Percentiles rank a stretch among this genome's conserved stretches.
These are phyloP conservation scores for Syzygium oleosum DNA, from an alignment of 345 rosid genomes.

Conservation along the genomic window DNA sequence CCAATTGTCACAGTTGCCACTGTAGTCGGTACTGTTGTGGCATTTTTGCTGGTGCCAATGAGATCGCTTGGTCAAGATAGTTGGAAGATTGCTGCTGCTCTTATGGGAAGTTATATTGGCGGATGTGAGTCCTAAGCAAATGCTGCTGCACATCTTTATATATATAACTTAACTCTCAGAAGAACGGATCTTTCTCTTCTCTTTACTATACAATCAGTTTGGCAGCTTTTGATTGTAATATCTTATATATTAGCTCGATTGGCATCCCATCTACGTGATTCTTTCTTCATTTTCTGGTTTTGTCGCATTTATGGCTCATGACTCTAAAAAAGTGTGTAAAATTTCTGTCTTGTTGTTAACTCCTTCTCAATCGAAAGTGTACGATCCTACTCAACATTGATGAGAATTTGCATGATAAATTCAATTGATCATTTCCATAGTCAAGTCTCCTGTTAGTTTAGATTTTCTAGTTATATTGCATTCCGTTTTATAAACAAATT, in stretches of 20 bases:
- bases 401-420: background rate
- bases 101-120: conserved; percentile 88
- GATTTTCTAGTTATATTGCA: background rate
- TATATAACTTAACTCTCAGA: background rate
- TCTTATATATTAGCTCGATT: background rate
- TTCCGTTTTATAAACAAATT: background rate
- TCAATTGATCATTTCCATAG: background rate
- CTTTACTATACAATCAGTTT: background rate
- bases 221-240: background rate
- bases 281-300: background rate
- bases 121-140: conserved; percentile 42
- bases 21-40: conserved; percentile 59
- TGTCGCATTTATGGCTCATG: background rate
- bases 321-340: background rate
- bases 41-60: conserved; percentile 78
- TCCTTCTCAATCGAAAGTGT: background rate
- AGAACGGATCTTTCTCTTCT: background rate
- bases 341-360: background rate
- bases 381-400: background rate
- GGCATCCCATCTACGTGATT: background rate
- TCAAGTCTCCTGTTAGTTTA: background rate
- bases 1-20: conserved; percentile 49
- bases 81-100: conserved; percentile 96
- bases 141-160: background rate
- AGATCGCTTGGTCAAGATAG: conserved; percentile 71